Base-by-base conservation (phyloP, 1,139 yeast genomes). In the Saccharomycopsis hybrid region DNA sequence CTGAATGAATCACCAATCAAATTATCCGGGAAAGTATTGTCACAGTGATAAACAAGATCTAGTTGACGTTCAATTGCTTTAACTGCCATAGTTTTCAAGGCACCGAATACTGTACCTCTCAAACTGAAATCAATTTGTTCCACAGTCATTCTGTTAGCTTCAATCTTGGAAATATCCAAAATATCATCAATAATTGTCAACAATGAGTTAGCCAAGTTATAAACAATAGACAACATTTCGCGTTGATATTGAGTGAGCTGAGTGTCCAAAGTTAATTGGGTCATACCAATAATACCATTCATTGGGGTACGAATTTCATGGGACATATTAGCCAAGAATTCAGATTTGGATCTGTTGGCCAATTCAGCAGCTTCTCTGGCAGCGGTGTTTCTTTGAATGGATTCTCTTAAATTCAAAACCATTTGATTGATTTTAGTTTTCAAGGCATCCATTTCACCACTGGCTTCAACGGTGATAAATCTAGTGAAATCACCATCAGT, bases 291-390 rank as follows among this genome's bases (percentile, higher is more conserved):
- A 48, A 87, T 87, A 71, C 96, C 96, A 64, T 87, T 87, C 77
- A 87, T 83, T 28, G 96, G 96, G 3, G 96, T 87, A 65, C 96
- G 75, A 60, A 87, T 85, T 67, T 87, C 96, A 68, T 87, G 96
- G 3, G 95, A 86, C 82, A 87, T 87, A 61, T 87, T 87, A 38
- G 95, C 95, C 68, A 87, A 74, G 63, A 87, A 87, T 65, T 87
- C 96, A 3, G 95, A 85, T 66, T 87, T 87, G n/a, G 95, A 89
- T 59, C 86, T 76, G 64, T 87, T 87, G 7, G 95, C 95, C 61
- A 85, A 73, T 62, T 87, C 95, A 42, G 96, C 96, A 38, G 95
- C 96, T 66, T 87, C 95, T 68, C 95, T 80, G 1, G 96, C 96
- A 5, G 92, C 94, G 0, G 96, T 86, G 62, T 86, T 87, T 65